These are phyloP conservation scores for Auxenochlorella pyrenoidosa DNA, from an alignment of 139 green algal genomes.

Conservation along the genomic window DNA sequence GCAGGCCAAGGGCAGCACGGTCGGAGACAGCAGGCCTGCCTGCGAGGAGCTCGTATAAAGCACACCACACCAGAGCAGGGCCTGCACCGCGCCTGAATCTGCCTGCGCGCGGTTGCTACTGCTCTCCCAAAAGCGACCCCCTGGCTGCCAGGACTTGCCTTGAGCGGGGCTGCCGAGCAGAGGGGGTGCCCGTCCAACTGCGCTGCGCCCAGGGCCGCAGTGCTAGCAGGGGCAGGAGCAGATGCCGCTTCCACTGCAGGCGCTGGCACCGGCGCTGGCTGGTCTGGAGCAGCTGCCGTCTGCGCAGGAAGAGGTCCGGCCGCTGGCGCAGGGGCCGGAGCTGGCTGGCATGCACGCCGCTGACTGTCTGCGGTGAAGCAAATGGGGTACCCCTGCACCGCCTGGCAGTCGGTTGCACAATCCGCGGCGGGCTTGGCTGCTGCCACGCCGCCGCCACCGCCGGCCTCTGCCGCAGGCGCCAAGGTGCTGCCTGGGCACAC, in stretches of 20 bases:
- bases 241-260: background rate
- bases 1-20: background rate
- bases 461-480: background rate
- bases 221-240: background rate
- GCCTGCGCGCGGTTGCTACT: no score
- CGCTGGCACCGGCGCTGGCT: background rate
- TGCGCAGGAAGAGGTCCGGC: background rate
- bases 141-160: no score
- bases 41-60: no score
- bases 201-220: background rate
- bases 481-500: background rate
- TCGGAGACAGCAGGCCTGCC: background rate
- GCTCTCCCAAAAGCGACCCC: no score
- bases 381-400: background rate
- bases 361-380: background rate
- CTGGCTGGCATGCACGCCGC: background rate
- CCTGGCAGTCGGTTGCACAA: slow-evolving; percentile 1
- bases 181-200: slow-evolving; percentile 29
- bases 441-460: no score
- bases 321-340: background rate
- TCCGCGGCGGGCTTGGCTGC: background rate
- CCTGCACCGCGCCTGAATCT: no score
- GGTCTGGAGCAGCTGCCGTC: no score
- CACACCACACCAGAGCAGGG: no score
- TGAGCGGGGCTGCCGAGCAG: slow-evolving; percentile 9